Evolutionary conservation across 2,329 filamentous ascomycete species (phyloP).

Genomic region (Penicillium sp.): DNA sequence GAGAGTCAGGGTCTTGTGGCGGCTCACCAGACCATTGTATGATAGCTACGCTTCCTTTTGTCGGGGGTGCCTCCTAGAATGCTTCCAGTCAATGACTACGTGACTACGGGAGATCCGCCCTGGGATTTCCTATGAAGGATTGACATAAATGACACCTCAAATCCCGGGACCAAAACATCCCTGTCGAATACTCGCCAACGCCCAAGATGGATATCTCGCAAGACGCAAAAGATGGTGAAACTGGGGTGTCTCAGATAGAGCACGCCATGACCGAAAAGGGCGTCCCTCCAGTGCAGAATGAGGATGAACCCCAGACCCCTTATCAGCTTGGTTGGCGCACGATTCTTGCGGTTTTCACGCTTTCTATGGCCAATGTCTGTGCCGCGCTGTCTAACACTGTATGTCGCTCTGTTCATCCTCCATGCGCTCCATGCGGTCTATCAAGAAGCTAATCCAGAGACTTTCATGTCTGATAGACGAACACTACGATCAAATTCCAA

Average conservation of each 20-base stretch:
- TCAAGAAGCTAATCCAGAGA: background rate
- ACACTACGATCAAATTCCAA: background rate
- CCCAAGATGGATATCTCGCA: background rate
- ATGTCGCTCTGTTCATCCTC: background rate
- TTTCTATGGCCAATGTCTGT: slow-evolving; percentile 1
- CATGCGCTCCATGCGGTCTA: background rate
- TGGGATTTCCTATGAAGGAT: background rate
- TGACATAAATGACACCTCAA: background rate
- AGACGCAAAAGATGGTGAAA: background rate
- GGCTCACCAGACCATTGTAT: background rate
- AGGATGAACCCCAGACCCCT: background rate
- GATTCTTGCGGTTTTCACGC: background rate
- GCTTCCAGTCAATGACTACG: background rate
- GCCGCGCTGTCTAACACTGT: background rate
- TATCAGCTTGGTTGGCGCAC: background rate
- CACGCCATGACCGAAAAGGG: background rate
- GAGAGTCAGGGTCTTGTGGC: background rate
- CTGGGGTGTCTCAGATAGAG: background rate
- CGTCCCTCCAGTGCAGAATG: background rate
- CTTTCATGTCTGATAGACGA: background rate
- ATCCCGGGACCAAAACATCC: background rate
- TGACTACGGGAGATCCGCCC: background rate
- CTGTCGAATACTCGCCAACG: background rate
- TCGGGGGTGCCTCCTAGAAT: background rate
- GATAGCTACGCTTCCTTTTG: background rate